phyloP scores from a whole-genome alignment of 169 alveolate genomes.

The Besnoitia besnoiti region DNA sequence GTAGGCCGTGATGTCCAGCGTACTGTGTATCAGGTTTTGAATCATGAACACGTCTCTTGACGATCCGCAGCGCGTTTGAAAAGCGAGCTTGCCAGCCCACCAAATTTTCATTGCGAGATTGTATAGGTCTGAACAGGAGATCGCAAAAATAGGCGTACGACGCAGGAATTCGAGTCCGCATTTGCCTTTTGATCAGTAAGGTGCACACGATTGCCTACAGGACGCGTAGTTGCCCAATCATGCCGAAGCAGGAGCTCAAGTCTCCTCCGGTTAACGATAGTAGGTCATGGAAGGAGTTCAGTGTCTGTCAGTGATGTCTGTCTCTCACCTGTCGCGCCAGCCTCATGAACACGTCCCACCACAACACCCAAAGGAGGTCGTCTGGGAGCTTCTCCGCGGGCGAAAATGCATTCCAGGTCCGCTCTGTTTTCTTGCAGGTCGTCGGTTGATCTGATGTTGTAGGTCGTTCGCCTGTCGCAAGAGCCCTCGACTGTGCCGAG shows the following conservation, averaged over 20 bases:
- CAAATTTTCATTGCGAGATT: slow-evolving; percentile 11
- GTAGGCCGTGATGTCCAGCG: slow-evolving; percentile 21
- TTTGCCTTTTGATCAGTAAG: too few species aligned
- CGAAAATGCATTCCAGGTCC: slow-evolving; percentile 37
- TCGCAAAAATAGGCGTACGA: neutral
- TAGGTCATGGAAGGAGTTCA: too few species aligned
- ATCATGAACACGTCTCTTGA: slow-evolving; percentile 9
- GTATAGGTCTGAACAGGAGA: slow-evolving; percentile 1
- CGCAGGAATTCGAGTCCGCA: too few species aligned
- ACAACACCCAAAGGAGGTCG: slow-evolving; percentile 30
- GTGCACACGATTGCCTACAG: too few species aligned
- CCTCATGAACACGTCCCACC: slow-evolving; percentile 22
- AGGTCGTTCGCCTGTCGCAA: slow-evolving; percentile 28
- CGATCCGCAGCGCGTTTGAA: slow-evolving; percentile 10
- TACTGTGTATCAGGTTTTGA: slow-evolving; percentile 8
- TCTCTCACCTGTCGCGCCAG: slow-evolving; percentile 25
- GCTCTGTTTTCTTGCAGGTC: slow-evolving; percentile 13
- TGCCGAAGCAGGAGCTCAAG: too few species aligned
- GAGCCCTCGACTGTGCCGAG: neutral
- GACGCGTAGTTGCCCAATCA: too few species aligned
- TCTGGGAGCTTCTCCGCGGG: slow-evolving; percentile 25
- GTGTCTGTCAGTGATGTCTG: too few species aligned
- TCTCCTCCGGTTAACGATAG: too few species aligned
- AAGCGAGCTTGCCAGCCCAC: slow-evolving; percentile 46
- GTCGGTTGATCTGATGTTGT: neutral